Evolutionary conservation across 768 basidiomycete genomes (phyloP).

Genomic region (Baorangia bicolor): DNA sequence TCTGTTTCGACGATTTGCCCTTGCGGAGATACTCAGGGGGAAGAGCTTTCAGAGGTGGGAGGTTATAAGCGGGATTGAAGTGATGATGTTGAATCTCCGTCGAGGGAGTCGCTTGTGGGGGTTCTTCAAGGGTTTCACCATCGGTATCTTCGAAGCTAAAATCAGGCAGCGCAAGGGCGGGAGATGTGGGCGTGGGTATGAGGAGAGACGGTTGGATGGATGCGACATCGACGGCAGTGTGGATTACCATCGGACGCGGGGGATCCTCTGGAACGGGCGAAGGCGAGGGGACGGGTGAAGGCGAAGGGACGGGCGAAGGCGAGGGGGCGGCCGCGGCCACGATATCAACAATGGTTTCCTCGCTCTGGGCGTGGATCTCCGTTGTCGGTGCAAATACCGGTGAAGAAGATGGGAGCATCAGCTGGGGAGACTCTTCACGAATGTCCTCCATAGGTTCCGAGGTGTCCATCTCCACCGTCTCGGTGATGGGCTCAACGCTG

Average conservation of each 20-base stretch:
- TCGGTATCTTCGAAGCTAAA: constrained; percentile 37
- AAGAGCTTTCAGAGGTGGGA: constrained; percentile 55
- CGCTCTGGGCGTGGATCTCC: not conserved
- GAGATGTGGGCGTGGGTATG: constrained; percentile 39
- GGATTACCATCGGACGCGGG: constrained; percentile 21
- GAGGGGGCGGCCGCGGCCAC: not conserved
- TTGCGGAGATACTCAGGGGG: constrained; percentile 56
- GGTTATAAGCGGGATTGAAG: constrained; percentile 47
- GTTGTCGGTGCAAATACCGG: constrained; percentile 1
- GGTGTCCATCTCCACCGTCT: constrained; percentile 12
- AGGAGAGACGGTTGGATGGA: constrained; percentile 29
- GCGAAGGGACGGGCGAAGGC: constrained; percentile 1
- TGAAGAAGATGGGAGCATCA: constrained; percentile 26
- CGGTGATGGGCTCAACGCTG: constrained; percentile 6
- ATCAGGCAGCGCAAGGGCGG: constrained; percentile 28
- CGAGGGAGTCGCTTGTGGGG: constrained; percentile 9
- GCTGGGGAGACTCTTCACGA: constrained; percentile 24
- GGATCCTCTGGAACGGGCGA: not conserved
- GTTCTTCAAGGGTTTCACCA: constrained; percentile 21
- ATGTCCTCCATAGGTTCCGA: constrained; percentile 21
- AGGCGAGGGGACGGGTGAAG: not conserved
- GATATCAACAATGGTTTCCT: not conserved
- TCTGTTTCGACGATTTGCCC: constrained; percentile 46
- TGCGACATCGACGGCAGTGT: constrained; percentile 29
- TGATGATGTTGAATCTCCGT: constrained; percentile 33